phyloP scores from a whole-genome alignment of 2,329 filamentous ascomycete genomes.

The Pseudogymnoascus sp. region DNA sequence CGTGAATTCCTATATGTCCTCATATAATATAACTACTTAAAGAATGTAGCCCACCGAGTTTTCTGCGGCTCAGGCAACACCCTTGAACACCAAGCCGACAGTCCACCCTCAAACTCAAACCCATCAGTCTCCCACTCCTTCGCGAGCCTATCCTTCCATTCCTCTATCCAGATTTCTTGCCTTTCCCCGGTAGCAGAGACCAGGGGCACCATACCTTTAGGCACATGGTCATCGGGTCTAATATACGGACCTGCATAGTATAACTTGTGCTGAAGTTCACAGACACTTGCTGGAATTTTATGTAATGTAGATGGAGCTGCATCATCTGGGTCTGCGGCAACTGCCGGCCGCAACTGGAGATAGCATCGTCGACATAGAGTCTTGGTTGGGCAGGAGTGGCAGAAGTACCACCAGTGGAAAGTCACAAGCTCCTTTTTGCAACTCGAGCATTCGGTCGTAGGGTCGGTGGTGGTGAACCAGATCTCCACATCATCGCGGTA shows the following conservation, averaged over 20 bases:
- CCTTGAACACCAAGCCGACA: conserved; percentile 1
- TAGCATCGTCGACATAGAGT: background rate
- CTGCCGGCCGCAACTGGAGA: background rate
- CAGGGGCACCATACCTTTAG: background rate
- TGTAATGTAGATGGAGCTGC: background rate
- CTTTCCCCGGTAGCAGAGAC: background rate
- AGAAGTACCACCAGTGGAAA: background rate
- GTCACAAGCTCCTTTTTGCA: background rate
- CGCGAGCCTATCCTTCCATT: background rate
- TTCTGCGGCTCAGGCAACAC: background rate
- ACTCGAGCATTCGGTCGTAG: background rate
- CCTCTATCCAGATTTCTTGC: background rate
- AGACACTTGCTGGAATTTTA: background rate
- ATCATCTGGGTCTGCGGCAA: too few species aligned
- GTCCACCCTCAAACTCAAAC: background rate
- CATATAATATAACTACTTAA: background rate
- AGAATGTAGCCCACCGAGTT: background rate
- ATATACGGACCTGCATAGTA: background rate
- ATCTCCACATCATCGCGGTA: background rate
- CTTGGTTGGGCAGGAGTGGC: background rate
- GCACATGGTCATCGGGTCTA: background rate
- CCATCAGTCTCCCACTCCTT: background rate
- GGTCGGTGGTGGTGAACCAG: background rate
- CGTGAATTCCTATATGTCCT: background rate
- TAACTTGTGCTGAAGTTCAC: background rate